Percentiles rank a stretch among this genome's conserved stretches.
These are phyloP conservation scores for Saturnispora zaruensis DNA, from an alignment of 805 yeast genomes.

Conservation along the genomic window DNA sequence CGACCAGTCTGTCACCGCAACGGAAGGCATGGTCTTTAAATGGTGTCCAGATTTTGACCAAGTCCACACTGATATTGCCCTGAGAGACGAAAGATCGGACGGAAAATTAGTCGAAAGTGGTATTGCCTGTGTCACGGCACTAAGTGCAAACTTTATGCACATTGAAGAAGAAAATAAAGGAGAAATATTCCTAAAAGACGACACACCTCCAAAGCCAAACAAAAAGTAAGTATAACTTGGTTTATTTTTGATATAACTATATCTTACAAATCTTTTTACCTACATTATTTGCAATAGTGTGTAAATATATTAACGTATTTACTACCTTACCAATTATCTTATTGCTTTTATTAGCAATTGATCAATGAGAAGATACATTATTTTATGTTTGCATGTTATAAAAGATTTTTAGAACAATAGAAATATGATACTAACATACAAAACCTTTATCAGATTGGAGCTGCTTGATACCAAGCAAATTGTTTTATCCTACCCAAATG, in stretches of 20 bases:
- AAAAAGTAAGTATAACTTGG: not conserved
- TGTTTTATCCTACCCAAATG: conserved; percentile 32
- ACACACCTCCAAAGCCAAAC: not conserved
- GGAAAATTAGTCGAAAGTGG: conserved; percentile 62
- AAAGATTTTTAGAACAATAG: not conserved
- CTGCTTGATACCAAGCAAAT: conserved; percentile 1
- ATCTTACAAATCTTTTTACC: not conserved
- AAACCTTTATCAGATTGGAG: not conserved
- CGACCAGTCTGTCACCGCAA: conserved; percentile 31
- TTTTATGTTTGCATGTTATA: not conserved
- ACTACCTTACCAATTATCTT: not conserved
- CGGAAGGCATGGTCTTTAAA: conserved; percentile 41
- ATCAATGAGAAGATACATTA: no score
- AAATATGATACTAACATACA: not conserved
- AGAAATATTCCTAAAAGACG: conserved; percentile 39
- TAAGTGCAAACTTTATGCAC: conserved; percentile 62
- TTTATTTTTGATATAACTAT: not conserved
- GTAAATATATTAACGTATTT: not conserved
- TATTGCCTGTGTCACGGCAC: conserved; percentile 55
- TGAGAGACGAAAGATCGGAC: conserved; percentile 45
- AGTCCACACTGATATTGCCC: conserved; percentile 47
- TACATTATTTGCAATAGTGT: not conserved
- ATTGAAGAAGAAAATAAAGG: conserved; percentile 42
- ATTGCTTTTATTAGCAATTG: not conserved
- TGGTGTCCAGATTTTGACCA: conserved; percentile 81